Evolutionary conservation across 768 basidiomycete genomes (phyloP).

Genomic region (Calocybe cyanea): DNA sequence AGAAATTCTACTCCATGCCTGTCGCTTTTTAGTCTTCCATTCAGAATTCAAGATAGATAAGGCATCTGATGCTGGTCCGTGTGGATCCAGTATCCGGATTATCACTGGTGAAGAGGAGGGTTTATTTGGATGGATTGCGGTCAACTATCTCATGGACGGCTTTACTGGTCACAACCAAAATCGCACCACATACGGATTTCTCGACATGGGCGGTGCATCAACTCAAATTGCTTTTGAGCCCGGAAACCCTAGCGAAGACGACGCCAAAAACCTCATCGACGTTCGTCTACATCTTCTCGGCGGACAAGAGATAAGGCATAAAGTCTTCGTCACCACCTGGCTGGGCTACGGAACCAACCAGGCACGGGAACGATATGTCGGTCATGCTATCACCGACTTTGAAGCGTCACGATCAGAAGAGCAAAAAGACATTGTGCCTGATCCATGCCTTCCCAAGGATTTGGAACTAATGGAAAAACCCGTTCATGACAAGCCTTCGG

Average conservation of each 20-base stretch:
- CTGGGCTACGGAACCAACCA: slow-evolving; percentile 97
- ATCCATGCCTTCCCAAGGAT: slow-evolving; percentile 88
- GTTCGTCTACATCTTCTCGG: slow-evolving; percentile 79
- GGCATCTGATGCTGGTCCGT: slow-evolving; percentile 68
- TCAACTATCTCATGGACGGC: slow-evolving; percentile 98
- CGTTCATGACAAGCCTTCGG: slow-evolving; percentile 34
- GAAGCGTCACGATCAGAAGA: slow-evolving; percentile 34
- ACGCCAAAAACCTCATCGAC: slow-evolving; percentile 64
- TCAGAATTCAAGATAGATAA: slow-evolving; percentile 77
- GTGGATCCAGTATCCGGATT: slow-evolving; percentile 88
- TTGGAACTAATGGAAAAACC: slow-evolving; percentile 60
- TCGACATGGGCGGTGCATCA: slow-evolving; percentile 99
- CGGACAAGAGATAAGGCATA: slow-evolving; percentile 85
- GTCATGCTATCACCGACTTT: slow-evolving; percentile 56
- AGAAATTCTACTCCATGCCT: slow-evolving; percentile 70
- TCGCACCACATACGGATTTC: slow-evolving; percentile 90
- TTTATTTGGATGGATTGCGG: slow-evolving; percentile 97
- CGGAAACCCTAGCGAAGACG: slow-evolving; percentile 48
- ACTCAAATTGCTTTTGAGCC: slow-evolving; percentile 99
- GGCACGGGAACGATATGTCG: slow-evolving; percentile 91
- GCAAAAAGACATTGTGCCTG: slow-evolving; percentile 46
- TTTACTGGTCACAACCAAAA: slow-evolving; percentile 57
- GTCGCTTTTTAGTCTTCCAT: slow-evolving; percentile 67
- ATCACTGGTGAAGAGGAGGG: slow-evolving; percentile 99
- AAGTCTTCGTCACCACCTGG: slow-evolving; percentile 98